Base-by-base conservation (phyloP, 1,139 yeast genomes). In the Debaryomycetaceae sp. region DNA sequence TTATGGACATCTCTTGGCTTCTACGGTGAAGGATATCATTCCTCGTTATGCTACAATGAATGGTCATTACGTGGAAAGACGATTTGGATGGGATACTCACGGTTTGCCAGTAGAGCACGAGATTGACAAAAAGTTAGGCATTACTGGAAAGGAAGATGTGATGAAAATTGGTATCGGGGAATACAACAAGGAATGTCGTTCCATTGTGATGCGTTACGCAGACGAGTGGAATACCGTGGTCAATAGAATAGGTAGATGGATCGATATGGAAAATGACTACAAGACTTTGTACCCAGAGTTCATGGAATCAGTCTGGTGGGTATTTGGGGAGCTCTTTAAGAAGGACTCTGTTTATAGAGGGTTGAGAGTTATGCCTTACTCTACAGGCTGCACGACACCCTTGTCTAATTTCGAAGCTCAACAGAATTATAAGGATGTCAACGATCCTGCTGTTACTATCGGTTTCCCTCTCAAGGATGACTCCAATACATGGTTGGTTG, bases 281-380 rank as follows among this genome's bases (percentile, higher is more conserved):
- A 95, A 95, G 75, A 93, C 99, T 22, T 77, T 95, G 69, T 90
- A 95, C 65, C 97, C 98, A 37, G 76, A 83, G 48, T 93, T 88
- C 58, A 93, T 93, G 99, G 99, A 93, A 73, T 87, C 97, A 39
- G 95, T 85, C 45, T 93, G 99, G 99, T 93, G 99, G 99, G 96
- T 90, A 37, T 95, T 93, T 78, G 84, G 86, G 72, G 83, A 90
- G 69, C 75, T 93, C 56, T 89, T 74, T 66, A 83, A 87, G 47
- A 93, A 91, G 68, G 84, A 83, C 45, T 80, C 89, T 45, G 98
- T 93, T 42, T 93, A 93, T 75, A 81, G 96, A 66, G 99, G 99
- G 43, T 85, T 81, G 66, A 81, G 96, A 64, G 99, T 93, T 45
- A 93, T 93, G 99, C 99, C 99, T 38, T 93, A 93, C 68, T 91